phyloP scores from a whole-genome alignment of 352 stramenopile species.

The Paralagenidium karlingii region DNA sequence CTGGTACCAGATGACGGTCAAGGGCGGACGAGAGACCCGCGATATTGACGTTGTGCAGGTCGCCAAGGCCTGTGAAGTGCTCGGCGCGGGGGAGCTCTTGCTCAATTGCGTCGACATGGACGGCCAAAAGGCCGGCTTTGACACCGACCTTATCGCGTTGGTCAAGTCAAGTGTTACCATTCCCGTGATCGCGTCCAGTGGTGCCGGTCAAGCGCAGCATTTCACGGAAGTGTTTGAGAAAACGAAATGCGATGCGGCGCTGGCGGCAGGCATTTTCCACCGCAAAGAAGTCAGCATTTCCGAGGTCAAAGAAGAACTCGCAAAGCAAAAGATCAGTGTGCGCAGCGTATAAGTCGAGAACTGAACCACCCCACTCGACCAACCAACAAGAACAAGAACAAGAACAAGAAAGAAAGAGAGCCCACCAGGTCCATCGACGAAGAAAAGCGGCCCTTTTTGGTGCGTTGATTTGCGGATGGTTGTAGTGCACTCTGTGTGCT shows the following conservation, averaged over 20 bases:
- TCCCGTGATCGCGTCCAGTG: slow-evolving; percentile 96
- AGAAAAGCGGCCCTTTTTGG: too few relatives aligned
- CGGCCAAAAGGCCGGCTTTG: slow-evolving; percentile 90
- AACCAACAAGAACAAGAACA: too few relatives aligned
- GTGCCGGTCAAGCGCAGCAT: slow-evolving; percentile 88
- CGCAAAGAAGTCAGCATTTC: slow-evolving; percentile 92
- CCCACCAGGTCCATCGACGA: too few relatives aligned
- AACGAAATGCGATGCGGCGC: slow-evolving; percentile 87
- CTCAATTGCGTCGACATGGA: slow-evolving; percentile 99
- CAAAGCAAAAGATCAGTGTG: slow-evolving; percentile 49
- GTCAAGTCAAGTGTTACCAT: slow-evolving; percentile 88
- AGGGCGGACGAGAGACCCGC: slow-evolving; percentile 88
- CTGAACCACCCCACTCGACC: too few relatives aligned
- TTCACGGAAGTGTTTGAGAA: slow-evolving; percentile 93
- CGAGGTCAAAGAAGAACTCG: slow-evolving; percentile 89
- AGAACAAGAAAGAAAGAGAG: too few relatives aligned
- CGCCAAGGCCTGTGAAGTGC: slow-evolving; percentile 79
- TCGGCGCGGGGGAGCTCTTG: slow-evolving; percentile 96
- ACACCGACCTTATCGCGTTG: slow-evolving; percentile 40
- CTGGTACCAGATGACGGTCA: slow-evolving; percentile 98
- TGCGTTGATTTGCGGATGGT: too few relatives aligned
- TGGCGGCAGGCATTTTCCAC: slow-evolving; percentile 99
- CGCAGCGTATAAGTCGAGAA: too few relatives aligned
- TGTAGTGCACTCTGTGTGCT: too few relatives aligned
- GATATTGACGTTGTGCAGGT: slow-evolving; percentile 81